Conservation (phyloP, 768 basidiomycete genomes). For the Panaeolus cyanescens region DNA sequence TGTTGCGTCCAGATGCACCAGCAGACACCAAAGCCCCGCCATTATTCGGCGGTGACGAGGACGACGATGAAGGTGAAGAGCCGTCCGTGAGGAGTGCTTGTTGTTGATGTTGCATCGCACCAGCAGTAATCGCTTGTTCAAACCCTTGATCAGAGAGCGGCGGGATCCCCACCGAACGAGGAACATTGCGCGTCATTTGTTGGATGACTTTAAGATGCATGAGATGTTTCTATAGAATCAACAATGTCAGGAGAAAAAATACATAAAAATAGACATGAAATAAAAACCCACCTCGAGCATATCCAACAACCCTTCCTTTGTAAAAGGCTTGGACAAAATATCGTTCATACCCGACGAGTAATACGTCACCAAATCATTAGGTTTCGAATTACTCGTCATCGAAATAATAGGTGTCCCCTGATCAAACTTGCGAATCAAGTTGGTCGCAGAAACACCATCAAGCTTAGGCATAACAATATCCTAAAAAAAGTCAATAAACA, state of each 20-base stretch:
- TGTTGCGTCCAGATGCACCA: conserved; percentile 8
- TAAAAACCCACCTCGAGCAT: conserved; percentile 80
- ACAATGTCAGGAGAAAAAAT: background rate
- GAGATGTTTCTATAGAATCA: conserved; percentile 69
- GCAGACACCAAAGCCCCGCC: background rate
- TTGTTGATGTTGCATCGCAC: conserved; percentile 13
- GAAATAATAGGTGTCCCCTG: conserved; percentile 96
- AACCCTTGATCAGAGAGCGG: conserved; percentile 56
- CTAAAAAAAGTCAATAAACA: conserved; percentile 35
- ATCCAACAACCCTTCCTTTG: conserved; percentile 85
- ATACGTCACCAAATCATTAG: conserved; percentile 91
- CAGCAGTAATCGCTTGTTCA: conserved; percentile 50
- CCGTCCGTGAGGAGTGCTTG: conserved; percentile 2
- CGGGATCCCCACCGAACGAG: conserved; percentile 68
- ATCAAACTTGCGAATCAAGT: conserved; percentile 93
- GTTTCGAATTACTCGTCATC: conserved; percentile 95
- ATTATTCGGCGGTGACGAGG: conserved; percentile 9
- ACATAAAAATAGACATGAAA: background rate
- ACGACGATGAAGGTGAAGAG: conserved; percentile 10
- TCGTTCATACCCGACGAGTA: conserved; percentile 95
- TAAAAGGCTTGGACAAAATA: conserved; percentile 95
- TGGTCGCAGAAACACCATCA: conserved; percentile 89
- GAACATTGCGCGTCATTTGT: conserved; percentile 64
- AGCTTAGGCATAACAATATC: conserved; percentile 95
- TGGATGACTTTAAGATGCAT: conserved; percentile 87